These are phyloP conservation scores for Sechiopsis laciniata DNA, from an alignment of 306 rosid species.

Conservation along the genomic window DNA sequence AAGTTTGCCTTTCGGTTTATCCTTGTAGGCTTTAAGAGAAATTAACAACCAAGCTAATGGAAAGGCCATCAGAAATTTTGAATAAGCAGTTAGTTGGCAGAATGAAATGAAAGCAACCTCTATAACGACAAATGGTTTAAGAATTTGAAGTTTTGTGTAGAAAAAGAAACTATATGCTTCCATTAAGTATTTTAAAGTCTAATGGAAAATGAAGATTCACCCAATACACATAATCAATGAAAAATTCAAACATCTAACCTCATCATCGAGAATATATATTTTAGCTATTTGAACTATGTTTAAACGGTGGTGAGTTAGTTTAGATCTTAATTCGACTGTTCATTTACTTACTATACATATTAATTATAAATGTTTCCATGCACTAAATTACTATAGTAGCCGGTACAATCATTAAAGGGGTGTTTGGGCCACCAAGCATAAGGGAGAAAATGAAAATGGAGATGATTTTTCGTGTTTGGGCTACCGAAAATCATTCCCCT, in stretches of 20 bases:
- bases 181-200: neutral
- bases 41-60: neutral
- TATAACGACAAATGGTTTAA: neutral
- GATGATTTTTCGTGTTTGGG: too few relatives aligned
- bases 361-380: neutral
- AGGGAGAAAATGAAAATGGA: too few relatives aligned
- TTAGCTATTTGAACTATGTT: too few relatives aligned
- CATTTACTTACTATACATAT: neutral
- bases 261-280: too few relatives aligned
- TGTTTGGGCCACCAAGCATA: too few relatives aligned
- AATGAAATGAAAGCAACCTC: neutral
- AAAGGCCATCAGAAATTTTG: neutral
- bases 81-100: neutral
- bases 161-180: neutral
- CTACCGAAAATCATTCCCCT: too few relatives aligned
- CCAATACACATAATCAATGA: neutral
- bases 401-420: too few relatives aligned
- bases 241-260: too few relatives aligned
- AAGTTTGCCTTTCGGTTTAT: neutral
- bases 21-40: neutral
- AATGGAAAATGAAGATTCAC: neutral
- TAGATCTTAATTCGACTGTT: neutral
- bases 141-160: neutral
- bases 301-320: neutral
- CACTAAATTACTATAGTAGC: neutral